A percentile compares a stretch with the other conserved stretches of the same genome.
Conservation (phyloP, 352 stramenopile species). For the Albugo laibachii region DNA sequence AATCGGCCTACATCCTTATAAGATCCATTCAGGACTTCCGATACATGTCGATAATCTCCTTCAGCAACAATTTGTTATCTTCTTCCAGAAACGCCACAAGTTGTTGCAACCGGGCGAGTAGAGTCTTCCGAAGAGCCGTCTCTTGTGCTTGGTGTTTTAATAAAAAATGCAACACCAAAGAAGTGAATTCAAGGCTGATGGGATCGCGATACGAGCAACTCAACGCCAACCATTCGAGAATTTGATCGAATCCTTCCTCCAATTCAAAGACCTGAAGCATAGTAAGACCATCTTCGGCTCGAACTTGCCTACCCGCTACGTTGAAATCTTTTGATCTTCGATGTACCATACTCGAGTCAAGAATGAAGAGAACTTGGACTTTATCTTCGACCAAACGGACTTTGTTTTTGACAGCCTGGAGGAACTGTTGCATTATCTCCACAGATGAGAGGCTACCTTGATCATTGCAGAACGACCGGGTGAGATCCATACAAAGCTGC, state of each 20-base stretch:
- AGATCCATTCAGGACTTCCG: too few relatives aligned
- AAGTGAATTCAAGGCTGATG: too few relatives aligned
- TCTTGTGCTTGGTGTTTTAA: too few relatives aligned
- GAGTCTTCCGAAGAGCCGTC: too few relatives aligned
- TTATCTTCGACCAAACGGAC: slow-evolving; percentile 28
- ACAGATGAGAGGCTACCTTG: slow-evolving; percentile 16
- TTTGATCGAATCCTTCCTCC: slow-evolving; percentile 25
- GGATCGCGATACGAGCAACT: slow-evolving; percentile 15
- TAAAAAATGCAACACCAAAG: too few relatives aligned
- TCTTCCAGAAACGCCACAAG: too few relatives aligned
- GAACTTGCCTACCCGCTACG: slow-evolving; percentile 1
- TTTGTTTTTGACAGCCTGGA: slow-evolving; percentile 13
- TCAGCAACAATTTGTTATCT: too few relatives aligned
- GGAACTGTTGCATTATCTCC: slow-evolving; percentile 18
- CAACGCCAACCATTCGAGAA: slow-evolving; percentile 33
- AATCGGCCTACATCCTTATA: too few relatives aligned
- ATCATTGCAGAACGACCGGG: slow-evolving; percentile 17
- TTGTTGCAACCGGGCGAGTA: too few relatives aligned
- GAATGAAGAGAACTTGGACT: slow-evolving; percentile 29
- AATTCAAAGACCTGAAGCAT: slow-evolving; percentile 27
- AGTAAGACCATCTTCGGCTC: slow-evolving; percentile 4
- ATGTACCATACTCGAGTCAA: slow-evolving; percentile 14
- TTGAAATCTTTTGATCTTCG: neutral
- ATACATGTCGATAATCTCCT: too few relatives aligned
- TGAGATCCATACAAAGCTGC: slow-evolving; percentile 15